Percentiles rank a stretch among this genome's conserved stretches.
Evolutionary conservation across 495 filamentous ascomycete species (phyloP).

Genomic region (Aspergillus nidulans): DNA sequence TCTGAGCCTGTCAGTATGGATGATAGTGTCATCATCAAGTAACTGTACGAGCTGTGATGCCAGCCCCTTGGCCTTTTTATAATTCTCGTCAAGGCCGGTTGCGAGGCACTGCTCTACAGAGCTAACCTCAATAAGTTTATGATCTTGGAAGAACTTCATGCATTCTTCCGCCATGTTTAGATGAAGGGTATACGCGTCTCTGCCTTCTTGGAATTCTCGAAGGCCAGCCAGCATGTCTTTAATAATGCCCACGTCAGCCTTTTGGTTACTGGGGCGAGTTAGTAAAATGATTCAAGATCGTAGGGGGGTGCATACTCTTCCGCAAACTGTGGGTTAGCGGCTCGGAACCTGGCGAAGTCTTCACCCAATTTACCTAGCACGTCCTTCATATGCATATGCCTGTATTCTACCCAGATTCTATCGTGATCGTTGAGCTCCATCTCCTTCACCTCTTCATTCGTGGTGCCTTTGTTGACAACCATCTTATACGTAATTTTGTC

Average conservation of each 20-base stretch:
- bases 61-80: conserved; percentile 82
- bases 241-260: conserved; percentile 79
- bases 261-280: conserved; percentile 43
- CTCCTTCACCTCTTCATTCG: conserved; percentile 72
- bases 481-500: conserved; percentile 86
- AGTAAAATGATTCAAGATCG: conserved; percentile 1
- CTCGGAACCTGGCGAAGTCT: conserved; percentile 88
- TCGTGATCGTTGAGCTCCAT: conserved; percentile 88
- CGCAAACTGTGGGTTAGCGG: conserved; percentile 90
- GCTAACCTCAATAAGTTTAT: conserved; percentile 82
- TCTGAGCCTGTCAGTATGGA: conserved; percentile 69
- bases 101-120: conserved; percentile 81
- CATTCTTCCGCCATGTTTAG: conserved; percentile 97
- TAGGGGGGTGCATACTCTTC: conserved; percentile 46
- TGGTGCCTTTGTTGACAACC: conserved; percentile 62
- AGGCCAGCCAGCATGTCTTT: conserved; percentile 95
- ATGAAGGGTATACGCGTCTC: conserved; percentile 92
- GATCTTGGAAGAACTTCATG: conserved; percentile 83
- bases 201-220: conserved; percentile 90
- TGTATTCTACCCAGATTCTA: conserved; percentile 86
- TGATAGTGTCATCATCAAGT: conserved; percentile 73
- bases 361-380: conserved; percentile 88
- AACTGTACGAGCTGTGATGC: conserved; percentile 80
- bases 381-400: conserved; percentile 96
- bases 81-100: conserved; percentile 90